Base-by-base conservation (phyloP, 1,284 basidiomycete genomes). In the Ustilago bromivora region DNA sequence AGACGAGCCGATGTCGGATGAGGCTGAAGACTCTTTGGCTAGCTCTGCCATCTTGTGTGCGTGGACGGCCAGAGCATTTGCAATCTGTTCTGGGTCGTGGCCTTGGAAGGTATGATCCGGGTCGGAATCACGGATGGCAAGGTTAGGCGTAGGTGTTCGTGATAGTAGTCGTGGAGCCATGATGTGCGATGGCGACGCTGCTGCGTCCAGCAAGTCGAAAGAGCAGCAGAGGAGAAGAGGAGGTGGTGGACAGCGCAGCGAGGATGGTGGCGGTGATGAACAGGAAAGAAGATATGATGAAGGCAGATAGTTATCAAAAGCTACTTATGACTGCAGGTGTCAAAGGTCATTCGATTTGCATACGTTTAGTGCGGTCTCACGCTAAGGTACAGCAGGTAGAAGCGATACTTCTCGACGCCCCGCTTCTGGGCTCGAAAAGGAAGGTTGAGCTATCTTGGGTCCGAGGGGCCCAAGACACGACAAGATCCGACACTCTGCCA, bases 41-140 rank as follows among this genome's bases (percentile, higher is more conserved):
- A 81, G 36, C 15, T 43, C 53, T 40, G 51, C 3, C 73, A 79
- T 81, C 35, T 72, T 68, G 8, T 67, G 57, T 2, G 72, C 62
- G 40, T 79, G 73, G 19, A 67, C 52, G 34, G 57, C 61, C 7
- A 82, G 56, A 4, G 79, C 79, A 12, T 62, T 34, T 31, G 69
- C 62, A 23, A 82, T 75, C n/a, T 72, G 70, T 11, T 67, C 56
- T 2, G 80, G 59, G 19, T 70, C 61, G 56, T 81, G 73, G 8
- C 76, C 76, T 43, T 79, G 64, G 52, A 66, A 79, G n/a, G 61
- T 66, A 19, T 47, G 40, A 49, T 68, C 68, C 3, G 70, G 67
- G 31, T 70, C 65, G 19, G 54, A 36, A 28, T 58, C 62, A 28
- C 71, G 71, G 1, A 17, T 17, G 13, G 40, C 10, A 2, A 71